Percentiles rank a stretch among this genome's conserved stretches.
These are phyloP conservation scores for Aspergillus bridgeri DNA, from an alignment of 495 filamentous ascomycete species.

Conservation along the genomic window DNA sequence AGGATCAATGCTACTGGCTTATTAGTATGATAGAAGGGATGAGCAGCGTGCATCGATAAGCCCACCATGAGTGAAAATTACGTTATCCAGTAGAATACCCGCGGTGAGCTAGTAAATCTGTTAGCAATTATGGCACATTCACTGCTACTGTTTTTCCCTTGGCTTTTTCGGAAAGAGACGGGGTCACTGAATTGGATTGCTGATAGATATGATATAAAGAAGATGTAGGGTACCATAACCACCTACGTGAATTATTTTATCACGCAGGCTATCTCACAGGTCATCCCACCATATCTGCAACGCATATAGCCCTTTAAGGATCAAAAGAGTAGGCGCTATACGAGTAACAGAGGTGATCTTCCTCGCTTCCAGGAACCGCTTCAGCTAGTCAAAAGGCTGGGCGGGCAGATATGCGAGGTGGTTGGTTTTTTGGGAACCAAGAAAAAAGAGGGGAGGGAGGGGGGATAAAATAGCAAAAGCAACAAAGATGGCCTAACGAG, in stretches of 20 bases:
- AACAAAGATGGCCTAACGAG: background rate
- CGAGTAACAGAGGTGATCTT: slow-evolving; percentile 84
- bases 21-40: slow-evolving; percentile 27
- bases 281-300: slow-evolving; percentile 88
- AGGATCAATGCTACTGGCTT: slow-evolving; percentile 64
- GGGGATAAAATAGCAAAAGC: no score
- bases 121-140: slow-evolving; percentile 32
- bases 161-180: slow-evolving; percentile 19
- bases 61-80: slow-evolving; percentile 55
- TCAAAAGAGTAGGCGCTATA: slow-evolving; percentile 71
- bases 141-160: background rate
- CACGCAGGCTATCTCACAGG: slow-evolving; percentile 77
- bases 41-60: slow-evolving; percentile 11
- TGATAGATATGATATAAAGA: slow-evolving; percentile 22
- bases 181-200: slow-evolving; percentile 20
- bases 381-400: slow-evolving; percentile 77
- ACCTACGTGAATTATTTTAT: slow-evolving; percentile 62
- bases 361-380: slow-evolving; percentile 98
- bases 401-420: slow-evolving; percentile 96
- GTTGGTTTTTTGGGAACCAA: slow-evolving; percentile 12
- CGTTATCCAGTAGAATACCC: slow-evolving; percentile 46
- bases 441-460: background rate
- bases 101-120: slow-evolving; percentile 43
- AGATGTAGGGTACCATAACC: slow-evolving; percentile 90
- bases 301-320: slow-evolving; percentile 61